Evolutionary conservation across 768 basidiomycete species (phyloP).

Genomic region (Pulveroboletus sp.): DNA sequence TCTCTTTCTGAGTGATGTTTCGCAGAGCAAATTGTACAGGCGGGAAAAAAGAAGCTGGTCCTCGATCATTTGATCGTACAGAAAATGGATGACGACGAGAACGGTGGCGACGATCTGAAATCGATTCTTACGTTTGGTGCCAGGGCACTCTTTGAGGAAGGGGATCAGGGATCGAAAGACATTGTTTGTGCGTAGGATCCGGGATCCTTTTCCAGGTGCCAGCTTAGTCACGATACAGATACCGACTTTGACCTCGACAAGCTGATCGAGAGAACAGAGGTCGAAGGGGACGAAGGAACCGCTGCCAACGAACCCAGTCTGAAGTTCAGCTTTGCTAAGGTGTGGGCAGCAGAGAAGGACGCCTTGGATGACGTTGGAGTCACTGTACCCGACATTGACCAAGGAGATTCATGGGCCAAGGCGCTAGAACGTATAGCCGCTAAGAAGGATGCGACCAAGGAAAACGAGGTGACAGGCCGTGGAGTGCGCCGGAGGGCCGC

Average conservation of each 20-base stretch:
- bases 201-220: not conserved
- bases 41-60: conserved; percentile 93
- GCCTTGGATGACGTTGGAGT: conserved; percentile 64
- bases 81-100: conserved; percentile 86
- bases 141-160: conserved; percentile 73
- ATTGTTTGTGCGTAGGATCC: conserved; percentile 54
- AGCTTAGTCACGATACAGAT: conserved; percentile 41
- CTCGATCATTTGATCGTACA: conserved; percentile 95
- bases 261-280: conserved; percentile 81
- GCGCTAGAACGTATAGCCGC: conserved; percentile 52
- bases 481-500: conserved; percentile 73
- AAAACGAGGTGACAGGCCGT: conserved; percentile 59
- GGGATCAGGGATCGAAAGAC: conserved; percentile 52
- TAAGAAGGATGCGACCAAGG: conserved; percentile 39
- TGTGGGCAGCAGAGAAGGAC: conserved; percentile 84
- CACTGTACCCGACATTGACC: conserved; percentile 40
- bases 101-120: conserved; percentile 73
- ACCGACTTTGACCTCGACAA: conserved; percentile 79
- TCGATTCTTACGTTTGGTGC: conserved; percentile 90
- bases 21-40: conserved; percentile 84
- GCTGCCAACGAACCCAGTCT: conserved; percentile 47
- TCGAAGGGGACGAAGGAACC: conserved; percentile 57
- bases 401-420: conserved; percentile 78
- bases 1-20: no score
- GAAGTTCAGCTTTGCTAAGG: conserved; percentile 83